Conservation (phyloP, 208 protist genomes). For the Naegleria fowleri region DNA sequence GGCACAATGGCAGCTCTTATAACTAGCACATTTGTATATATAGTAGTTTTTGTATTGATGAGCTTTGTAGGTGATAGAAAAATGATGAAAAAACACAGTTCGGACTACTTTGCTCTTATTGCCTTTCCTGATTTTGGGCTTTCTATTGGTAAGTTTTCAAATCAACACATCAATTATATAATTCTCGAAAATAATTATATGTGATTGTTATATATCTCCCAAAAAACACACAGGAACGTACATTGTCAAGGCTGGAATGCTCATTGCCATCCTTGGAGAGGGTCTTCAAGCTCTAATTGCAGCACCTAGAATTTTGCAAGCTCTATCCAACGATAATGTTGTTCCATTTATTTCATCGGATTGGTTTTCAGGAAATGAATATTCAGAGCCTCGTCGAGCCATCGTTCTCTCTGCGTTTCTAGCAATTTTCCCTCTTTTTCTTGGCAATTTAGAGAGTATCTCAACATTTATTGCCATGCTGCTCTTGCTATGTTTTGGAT, state of each 20-base stretch:
- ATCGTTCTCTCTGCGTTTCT: conserved; percentile 49
- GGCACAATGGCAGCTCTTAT: conserved; percentile 54
- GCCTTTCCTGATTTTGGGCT: conserved; percentile 13
- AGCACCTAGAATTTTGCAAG: conserved; percentile 54
- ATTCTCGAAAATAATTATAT: too few relatives aligned
- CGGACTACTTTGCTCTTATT: conserved; percentile 38
- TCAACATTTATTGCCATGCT: conserved; percentile 51
- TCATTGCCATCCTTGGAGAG: conserved; percentile 41
- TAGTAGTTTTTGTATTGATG: conserved; percentile 44
- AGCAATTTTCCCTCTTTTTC: conserved; percentile 34
- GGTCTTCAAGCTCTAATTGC: conserved; percentile 44
- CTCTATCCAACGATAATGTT: conserved; percentile 48
- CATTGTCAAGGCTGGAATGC: conserved; percentile 25
- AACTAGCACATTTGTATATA: conserved; percentile 47
- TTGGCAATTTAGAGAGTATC: conserved; percentile 49
- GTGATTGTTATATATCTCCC: too few relatives aligned
- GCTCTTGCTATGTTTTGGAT: conserved; percentile 51
- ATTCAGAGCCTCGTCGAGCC: conserved; percentile 39
- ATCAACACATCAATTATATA: too few relatives aligned
- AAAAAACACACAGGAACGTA: background rate
- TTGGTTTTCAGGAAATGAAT: background rate
- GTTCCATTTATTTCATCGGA: conserved; percentile 48
- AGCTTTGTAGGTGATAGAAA: conserved; percentile 37
- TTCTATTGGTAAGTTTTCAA: background rate
- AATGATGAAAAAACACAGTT: conserved; percentile 37